Conservation (phyloP, 2,329 filamentous ascomycete genomes). For the Arthroderma uncinatum region DNA sequence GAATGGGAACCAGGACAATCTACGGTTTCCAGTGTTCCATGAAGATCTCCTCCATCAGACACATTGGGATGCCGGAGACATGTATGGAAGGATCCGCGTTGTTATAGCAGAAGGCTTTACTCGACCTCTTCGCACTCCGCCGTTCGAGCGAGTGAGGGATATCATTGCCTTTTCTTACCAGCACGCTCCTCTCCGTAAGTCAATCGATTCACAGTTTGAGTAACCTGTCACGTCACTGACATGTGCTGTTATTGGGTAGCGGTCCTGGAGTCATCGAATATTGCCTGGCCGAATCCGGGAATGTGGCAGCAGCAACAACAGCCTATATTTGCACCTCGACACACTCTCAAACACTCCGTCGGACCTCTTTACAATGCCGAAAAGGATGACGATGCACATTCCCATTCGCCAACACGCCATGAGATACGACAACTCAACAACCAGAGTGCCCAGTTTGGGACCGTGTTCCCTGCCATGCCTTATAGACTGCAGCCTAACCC, state of each 20-base stretch:
- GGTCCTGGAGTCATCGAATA: constrained; percentile 58
- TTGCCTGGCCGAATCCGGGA: constrained; percentile 66
- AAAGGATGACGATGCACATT: constrained; percentile 45
- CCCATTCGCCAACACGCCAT: constrained; percentile 48
- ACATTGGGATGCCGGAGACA: constrained; percentile 61
- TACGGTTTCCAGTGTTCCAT: constrained; percentile 64
- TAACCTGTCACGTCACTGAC: not conserved
- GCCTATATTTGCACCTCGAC: constrained; percentile 31
- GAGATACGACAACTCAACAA: constrained; percentile 17
- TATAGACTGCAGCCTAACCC: constrained; percentile 24
- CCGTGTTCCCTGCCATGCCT: constrained; percentile 20
- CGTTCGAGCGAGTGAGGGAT: constrained; percentile 59
- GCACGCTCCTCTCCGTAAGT: constrained; percentile 64
- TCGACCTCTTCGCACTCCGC: constrained; percentile 35
- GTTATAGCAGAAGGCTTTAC: constrained; percentile 63
- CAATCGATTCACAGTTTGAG: not conserved
- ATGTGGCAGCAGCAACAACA: constrained; percentile 53
- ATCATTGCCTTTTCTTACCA: constrained; percentile 72
- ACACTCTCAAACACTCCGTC: constrained; percentile 27
- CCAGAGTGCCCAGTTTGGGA: constrained; percentile 17
- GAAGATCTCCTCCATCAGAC: constrained; percentile 56
- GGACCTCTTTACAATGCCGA: constrained; percentile 22
- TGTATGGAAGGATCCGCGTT: constrained; percentile 63
- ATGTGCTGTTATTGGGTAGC: constrained; percentile 38
- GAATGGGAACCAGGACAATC: constrained; percentile 47